Percentiles rank a stretch among this genome's conserved stretches.
Conservation (phyloP, 192 early-diverging fungal genomes). For the Paraglomus occultum region DNA sequence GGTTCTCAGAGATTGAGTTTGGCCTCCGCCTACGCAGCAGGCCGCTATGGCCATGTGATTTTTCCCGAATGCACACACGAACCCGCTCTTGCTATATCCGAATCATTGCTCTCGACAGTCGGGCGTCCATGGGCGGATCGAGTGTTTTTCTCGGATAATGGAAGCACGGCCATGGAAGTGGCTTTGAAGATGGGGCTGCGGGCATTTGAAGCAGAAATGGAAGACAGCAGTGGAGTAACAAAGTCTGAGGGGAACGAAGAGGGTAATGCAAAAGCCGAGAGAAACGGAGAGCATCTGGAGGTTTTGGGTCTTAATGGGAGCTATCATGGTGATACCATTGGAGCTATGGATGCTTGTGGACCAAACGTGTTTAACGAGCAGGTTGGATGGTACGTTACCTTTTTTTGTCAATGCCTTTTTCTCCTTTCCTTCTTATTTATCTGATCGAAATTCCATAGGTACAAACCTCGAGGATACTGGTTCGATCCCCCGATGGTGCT, state of each 20-base stretch:
- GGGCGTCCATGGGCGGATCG: slow-evolving; percentile 61
- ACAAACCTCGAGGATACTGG: slow-evolving; percentile 64
- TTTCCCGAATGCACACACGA: slow-evolving; percentile 73
- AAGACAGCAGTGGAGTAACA: neutral
- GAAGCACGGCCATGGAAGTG: slow-evolving; percentile 78
- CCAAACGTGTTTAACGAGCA: slow-evolving; percentile 70
- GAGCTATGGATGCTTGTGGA: slow-evolving; percentile 76
- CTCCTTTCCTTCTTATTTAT: neutral
- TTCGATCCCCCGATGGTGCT: slow-evolving; percentile 62
- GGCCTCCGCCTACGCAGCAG: slow-evolving; percentile 63
- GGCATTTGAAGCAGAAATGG: slow-evolving; percentile 5
- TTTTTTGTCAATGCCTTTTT: neutral
- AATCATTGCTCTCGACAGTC: slow-evolving; percentile 52
- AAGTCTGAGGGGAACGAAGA: slow-evolving; percentile 42
- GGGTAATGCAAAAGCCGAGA: slow-evolving; percentile 36
- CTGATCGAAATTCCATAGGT: slow-evolving; percentile 29
- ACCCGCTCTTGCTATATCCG: slow-evolving; percentile 58
- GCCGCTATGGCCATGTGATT: slow-evolving; percentile 79
- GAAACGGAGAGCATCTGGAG: neutral
- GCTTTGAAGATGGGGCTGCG: slow-evolving; percentile 77
- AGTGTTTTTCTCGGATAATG: slow-evolving; percentile 82
- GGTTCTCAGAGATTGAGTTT: slow-evolving; percentile 57
- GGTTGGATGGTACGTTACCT: slow-evolving; percentile 54
- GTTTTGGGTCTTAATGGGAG: slow-evolving; percentile 69
- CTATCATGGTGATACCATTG: slow-evolving; percentile 90